These are phyloP conservation scores for Candida ulmi DNA, from an alignment of 805 yeast genomes.

Conservation along the genomic window DNA sequence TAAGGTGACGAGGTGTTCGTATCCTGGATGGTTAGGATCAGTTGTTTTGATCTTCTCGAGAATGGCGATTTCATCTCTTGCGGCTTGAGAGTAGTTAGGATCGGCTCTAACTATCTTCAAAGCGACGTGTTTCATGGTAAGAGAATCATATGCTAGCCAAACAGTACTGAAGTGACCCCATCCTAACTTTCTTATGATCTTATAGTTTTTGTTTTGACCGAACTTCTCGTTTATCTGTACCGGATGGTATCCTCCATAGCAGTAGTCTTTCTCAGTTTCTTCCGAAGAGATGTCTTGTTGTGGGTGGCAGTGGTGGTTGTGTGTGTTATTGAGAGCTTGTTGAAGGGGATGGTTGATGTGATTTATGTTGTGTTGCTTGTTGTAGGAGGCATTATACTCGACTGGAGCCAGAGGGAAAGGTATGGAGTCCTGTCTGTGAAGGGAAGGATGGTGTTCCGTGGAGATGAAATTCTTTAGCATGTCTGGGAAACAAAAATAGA, in stretches of 20 bases:
- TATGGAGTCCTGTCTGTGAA: conserved; percentile 13
- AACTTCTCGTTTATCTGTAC: conserved; percentile 50
- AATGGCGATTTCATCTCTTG: conserved; percentile 54
- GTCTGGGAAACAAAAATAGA: no score
- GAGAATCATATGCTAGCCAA: conserved; percentile 50
- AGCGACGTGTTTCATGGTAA: conserved; percentile 44
- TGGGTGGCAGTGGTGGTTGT: background rate
- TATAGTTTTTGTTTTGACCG: conserved; percentile 39
- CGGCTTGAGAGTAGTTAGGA: conserved; percentile 53
- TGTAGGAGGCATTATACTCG: conserved; percentile 2
- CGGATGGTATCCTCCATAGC: conserved; percentile 62
- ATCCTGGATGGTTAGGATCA: conserved; percentile 41
- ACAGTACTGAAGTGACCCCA: conserved; percentile 74
- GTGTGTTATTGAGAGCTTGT: background rate
- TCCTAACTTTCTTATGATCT: conserved; percentile 52
- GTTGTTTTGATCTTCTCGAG: conserved; percentile 30
- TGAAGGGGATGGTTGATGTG: background rate
- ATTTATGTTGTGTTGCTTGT: background rate
- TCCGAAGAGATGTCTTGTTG: conserved; percentile 29
- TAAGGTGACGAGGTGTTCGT: conserved; percentile 44
- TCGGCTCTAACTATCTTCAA: conserved; percentile 56
- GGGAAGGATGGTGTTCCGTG: conserved; percentile 16
- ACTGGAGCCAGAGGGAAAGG: conserved; percentile 1
- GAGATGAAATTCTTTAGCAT: conserved; percentile 4
- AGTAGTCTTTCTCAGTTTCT: conserved; percentile 48